phyloP scores from a whole-genome alignment of 352 stramenopile genomes.

The Lagenidium giganteum region DNA sequence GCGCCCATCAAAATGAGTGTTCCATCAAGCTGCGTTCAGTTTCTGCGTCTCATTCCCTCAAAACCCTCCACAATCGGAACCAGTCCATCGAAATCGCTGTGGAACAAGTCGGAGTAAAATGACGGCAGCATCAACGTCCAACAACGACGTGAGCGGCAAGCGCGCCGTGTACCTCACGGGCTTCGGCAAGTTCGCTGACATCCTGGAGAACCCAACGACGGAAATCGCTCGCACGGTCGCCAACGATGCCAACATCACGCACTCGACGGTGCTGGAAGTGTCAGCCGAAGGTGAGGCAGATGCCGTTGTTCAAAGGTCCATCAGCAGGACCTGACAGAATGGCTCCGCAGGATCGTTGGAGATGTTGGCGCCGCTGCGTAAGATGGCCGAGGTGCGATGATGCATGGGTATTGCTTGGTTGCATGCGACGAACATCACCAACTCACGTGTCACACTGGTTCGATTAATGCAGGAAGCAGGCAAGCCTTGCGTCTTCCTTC shows the following conservation, averaged over 20 bases:
- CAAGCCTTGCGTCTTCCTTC: slow-evolving; percentile 58
- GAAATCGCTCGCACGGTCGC: slow-evolving; percentile 46
- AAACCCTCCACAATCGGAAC: too few species aligned
- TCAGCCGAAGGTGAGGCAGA: slow-evolving; percentile 36
- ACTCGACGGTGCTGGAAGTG: slow-evolving; percentile 67
- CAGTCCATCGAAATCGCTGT: slow-evolving; percentile 11
- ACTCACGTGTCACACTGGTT: too few species aligned
- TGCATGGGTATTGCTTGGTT: slow-evolving; percentile 1
- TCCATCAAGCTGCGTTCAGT: too few species aligned
- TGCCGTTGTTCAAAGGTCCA: not conserved
- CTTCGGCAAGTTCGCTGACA: slow-evolving; percentile 82
- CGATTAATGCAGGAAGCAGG: slow-evolving; percentile 32
- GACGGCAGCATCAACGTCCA: too few species aligned
- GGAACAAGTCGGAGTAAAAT: not conserved
- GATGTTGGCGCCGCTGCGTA: slow-evolving; percentile 29
- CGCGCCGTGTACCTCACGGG: slow-evolving; percentile 76
- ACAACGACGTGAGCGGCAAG: too few species aligned
- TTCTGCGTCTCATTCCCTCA: too few species aligned
- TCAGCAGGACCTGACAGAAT: too few species aligned
- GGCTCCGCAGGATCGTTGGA: slow-evolving; percentile 20
- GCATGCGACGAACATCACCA: not conserved
- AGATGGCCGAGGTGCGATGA: slow-evolving; percentile 25
- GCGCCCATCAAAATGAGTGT: too few species aligned
- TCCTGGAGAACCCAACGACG: slow-evolving; percentile 79
- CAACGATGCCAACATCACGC: slow-evolving; percentile 55